Evolutionary conservation across 352 stramenopile species (phyloP).

Genomic region (Phytophthora syringae): DNA sequence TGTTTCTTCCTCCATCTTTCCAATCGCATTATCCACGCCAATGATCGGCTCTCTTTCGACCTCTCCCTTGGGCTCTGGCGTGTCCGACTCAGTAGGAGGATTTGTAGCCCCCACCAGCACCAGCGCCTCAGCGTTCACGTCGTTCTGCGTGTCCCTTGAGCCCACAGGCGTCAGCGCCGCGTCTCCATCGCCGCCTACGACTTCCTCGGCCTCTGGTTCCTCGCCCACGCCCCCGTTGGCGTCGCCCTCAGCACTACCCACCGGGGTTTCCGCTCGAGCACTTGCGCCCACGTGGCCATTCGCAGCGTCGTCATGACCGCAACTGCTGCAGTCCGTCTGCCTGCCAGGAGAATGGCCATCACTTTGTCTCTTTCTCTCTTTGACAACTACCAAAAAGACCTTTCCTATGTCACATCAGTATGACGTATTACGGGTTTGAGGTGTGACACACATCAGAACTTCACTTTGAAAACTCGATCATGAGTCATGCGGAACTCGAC

Average conservation of each 20-base stretch:
- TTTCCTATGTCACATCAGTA: background rate
- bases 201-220: slow-evolving; percentile 19
- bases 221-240: slow-evolving; percentile 5
- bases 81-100: background rate
- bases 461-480: slow-evolving; percentile 6
- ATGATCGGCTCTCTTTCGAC: background rate
- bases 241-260: slow-evolving; percentile 7
- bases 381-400: slow-evolving; percentile 19
- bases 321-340: slow-evolving; percentile 4
- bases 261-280: background rate
- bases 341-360: slow-evolving; percentile 5
- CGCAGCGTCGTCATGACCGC: background rate
- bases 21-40: background rate
- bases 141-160: background rate
- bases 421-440: background rate
- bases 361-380: slow-evolving; percentile 6
- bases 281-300: slow-evolving; percentile 13
- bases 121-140: slow-evolving; percentile 8
- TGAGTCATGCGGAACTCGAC: slow-evolving; percentile 26
- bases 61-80: background rate
- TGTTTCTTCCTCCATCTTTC: slow-evolving; percentile 1
- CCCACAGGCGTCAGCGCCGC: background rate
- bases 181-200: slow-evolving; percentile 12
- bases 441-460: background rate
- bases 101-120: slow-evolving; percentile 8